Evolutionary conservation across 1,284 basidiomycete genomes (phyloP).

Genomic region (Ustilago trichophora): DNA sequence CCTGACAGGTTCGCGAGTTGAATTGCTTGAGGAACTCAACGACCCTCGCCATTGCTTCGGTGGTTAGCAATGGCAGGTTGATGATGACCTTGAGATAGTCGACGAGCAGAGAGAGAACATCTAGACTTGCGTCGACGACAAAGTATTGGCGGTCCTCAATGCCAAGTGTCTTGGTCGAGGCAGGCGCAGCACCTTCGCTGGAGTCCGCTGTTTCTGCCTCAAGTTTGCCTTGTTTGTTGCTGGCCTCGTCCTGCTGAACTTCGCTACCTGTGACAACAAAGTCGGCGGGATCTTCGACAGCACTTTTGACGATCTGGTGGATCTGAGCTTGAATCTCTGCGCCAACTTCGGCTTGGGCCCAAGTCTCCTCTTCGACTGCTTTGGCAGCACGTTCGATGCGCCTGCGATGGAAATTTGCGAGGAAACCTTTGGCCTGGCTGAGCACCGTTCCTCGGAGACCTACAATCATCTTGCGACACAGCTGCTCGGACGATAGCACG

Average conservation of each 20-base stretch:
- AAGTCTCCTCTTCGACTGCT: slow-evolving; percentile 88
- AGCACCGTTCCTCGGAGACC: slow-evolving; percentile 72
- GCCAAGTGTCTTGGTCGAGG: slow-evolving; percentile 74
- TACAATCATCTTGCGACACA: slow-evolving; percentile 89
- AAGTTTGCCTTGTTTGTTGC: not conserved
- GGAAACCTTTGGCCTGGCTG: slow-evolving; percentile 82
- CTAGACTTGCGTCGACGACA: slow-evolving; percentile 81
- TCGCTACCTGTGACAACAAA: slow-evolving; percentile 40
- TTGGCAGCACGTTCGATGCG: slow-evolving; percentile 84
- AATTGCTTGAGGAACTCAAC: slow-evolving; percentile 91
- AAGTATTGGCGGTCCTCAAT: slow-evolving; percentile 76
- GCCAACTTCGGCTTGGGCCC: slow-evolving; percentile 82
- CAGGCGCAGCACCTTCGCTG: not conserved
- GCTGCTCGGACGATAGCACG: slow-evolving; percentile 83
- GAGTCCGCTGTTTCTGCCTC: not conserved
- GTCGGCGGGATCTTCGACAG: slow-evolving; percentile 81
- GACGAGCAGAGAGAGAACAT: slow-evolving; percentile 78
- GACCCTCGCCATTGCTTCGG: slow-evolving; percentile 89
- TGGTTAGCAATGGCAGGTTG: slow-evolving; percentile 86
- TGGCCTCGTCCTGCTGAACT: not conserved
- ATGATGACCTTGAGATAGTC: slow-evolving; percentile 90
- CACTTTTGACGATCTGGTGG: slow-evolving; percentile 79
- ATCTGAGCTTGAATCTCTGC: slow-evolving; percentile 76
- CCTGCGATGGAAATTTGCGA: slow-evolving; percentile 85
- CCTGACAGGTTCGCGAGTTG: slow-evolving; percentile 97